Evolutionary conservation across 2,329 filamentous ascomycete genomes (phyloP).

Genomic region (Mycosphaerella arachidis): DNA sequence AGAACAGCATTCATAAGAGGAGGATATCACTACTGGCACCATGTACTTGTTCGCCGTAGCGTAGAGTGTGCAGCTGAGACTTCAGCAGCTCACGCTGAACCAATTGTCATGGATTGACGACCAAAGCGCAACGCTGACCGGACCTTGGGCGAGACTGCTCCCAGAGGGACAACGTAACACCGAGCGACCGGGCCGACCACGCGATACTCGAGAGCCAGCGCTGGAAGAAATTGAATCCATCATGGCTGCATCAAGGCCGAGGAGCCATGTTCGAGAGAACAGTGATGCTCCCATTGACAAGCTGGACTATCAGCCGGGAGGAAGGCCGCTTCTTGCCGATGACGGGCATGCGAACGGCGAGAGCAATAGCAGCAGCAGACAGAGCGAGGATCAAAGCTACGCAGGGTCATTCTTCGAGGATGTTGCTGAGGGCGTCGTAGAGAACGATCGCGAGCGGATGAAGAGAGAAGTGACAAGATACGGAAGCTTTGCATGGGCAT

Average conservation of each 20-base stretch:
- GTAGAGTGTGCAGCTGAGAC: neutral
- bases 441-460: slow-evolving; percentile 53
- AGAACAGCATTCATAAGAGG: neutral
- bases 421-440: slow-evolving; percentile 57
- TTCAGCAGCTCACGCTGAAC: neutral
- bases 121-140: neutral
- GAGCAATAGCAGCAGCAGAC: slow-evolving; percentile 21
- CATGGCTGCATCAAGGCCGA: slow-evolving; percentile 4
- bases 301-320: slow-evolving; percentile 45
- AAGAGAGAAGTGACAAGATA: slow-evolving; percentile 51
- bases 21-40: neutral
- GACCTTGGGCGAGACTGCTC: neutral
- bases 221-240: neutral
- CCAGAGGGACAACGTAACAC: neutral
- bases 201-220: neutral
- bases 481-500: slow-evolving; percentile 56
- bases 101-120: neutral
- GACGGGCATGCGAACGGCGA: slow-evolving; percentile 20
- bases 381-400: slow-evolving; percentile 43
- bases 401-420: slow-evolving; percentile 55
- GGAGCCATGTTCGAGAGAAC: slow-evolving; percentile 18
- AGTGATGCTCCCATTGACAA: slow-evolving; percentile 42
- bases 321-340: slow-evolving; percentile 40
- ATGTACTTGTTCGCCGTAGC: neutral
- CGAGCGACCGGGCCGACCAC: neutral